Base-by-base conservation (phyloP, 768 basidiomycete species). In the Pleurotus eryngii region DNA sequence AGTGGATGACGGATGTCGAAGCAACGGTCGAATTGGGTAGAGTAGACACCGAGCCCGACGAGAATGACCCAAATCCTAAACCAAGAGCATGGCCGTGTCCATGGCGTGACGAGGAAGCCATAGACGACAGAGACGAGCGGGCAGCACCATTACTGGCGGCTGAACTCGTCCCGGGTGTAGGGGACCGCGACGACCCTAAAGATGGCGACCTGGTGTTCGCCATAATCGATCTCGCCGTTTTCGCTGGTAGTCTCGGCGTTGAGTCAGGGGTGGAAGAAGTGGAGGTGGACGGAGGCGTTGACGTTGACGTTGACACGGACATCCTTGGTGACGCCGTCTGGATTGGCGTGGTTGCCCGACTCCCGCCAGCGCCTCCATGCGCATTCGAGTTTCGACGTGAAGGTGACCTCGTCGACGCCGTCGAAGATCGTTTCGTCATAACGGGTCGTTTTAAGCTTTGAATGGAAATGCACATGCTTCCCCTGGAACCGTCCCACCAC, bases 401-500 rank as follows among this genome's bases (percentile, higher is more conserved):
- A 55, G 15, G 57, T 60, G 50, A 55, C 58, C 30, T 9, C 3
- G 30, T 9, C 30, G 30, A 35, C 51, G 58, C 60, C 22, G 60
- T 74, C 57, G 81, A 82, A 1, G 76, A 73, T 1, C 90, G 81
- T 70, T 89, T 91, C 3, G 89, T 81, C 77, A 88, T 86, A 60
- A 94, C 74, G 0, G 90, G 88, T 55, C 83, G 85, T 76, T 76
- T 95, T 94, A 59, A 95, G 80, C 61, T 84, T 88, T 2, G 80
- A 76, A 58, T 84, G 84, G 65, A 93, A 90, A 5, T 73, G 80
- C 8, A 95, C 92, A 57, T 86, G 74, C 18, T 69, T 61, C 0
- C 80, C 84, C 15, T 73, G 71, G 65, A 95, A 93, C 4, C 83
- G 79, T 8, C 92, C 92, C 2, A 94, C 88, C 53, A 94, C 89